Conservation (phyloP, 148 eudicot genomes). For the Diospyros lotus region DNA sequence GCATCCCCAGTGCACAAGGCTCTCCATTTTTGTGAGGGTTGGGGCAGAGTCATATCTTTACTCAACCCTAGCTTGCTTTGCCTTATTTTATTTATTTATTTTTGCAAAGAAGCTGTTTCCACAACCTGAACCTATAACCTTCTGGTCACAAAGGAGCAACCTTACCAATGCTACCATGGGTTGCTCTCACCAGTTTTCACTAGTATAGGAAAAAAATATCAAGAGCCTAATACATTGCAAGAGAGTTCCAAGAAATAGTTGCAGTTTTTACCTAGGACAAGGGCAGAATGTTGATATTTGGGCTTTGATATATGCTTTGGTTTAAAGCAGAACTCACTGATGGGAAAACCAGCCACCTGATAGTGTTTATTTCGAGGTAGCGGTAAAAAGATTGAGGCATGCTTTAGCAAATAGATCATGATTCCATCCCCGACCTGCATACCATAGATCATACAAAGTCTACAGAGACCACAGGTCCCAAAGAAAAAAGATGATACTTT, state of each 20-base stretch:
- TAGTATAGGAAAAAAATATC: neutral
- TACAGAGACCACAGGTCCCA: neutral
- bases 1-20: too few relatives aligned
- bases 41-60: too few relatives aligned
- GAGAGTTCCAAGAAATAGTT: neutral
- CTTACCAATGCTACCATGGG: too few relatives aligned
- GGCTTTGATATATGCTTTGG: slow-evolving; percentile 20
- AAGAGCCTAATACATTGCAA: neutral
- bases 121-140: too few relatives aligned
- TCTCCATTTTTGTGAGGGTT: too few relatives aligned
- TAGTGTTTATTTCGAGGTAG: slow-evolving; percentile 40
- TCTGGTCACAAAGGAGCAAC: too few relatives aligned
- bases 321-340: slow-evolving; percentile 28
- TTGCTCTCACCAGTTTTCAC: neutral
- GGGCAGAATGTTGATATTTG: slow-evolving; percentile 14
- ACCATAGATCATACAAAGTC: neutral
- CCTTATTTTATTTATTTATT: too few relatives aligned
- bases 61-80: too few relatives aligned
- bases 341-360: slow-evolving; percentile 72
- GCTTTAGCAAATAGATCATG: slow-evolving; percentile 60
- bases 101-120: too few relatives aligned
- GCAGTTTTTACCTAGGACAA: slow-evolving; percentile 33
- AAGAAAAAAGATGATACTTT: neutral
- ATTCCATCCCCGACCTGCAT: slow-evolving; percentile 78
- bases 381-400: slow-evolving; percentile 67